phyloP scores from a whole-genome alignment of 257 asterid species.

The Voacanga thouarsii region DNA sequence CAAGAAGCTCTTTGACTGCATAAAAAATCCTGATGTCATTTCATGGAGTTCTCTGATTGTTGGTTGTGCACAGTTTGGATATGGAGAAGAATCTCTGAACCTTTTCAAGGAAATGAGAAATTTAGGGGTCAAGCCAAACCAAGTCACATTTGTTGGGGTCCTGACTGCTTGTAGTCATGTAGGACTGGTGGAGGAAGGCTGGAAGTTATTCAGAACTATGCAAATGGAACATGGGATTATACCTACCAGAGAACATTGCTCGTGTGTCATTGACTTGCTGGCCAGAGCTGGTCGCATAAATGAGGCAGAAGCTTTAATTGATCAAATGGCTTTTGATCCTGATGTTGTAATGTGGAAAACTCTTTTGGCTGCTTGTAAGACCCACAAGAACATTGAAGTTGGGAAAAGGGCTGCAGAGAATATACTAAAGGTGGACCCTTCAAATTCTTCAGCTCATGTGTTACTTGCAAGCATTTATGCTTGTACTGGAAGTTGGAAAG shows the following conservation, averaged over 20 bases:
- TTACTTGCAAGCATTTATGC: slow-evolving; percentile 60
- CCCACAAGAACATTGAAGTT: slow-evolving; percentile 44
- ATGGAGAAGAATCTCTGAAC: slow-evolving; percentile 53
- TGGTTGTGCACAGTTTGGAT: slow-evolving; percentile 71
- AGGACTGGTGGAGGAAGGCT: slow-evolving; percentile 74
- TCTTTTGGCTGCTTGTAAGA: slow-evolving; percentile 62
- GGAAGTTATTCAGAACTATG: slow-evolving; percentile 53
- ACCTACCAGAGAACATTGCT: slow-evolving; percentile 64
- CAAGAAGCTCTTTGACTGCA: slow-evolving; percentile 45
- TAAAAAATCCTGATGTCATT: slow-evolving; percentile 42
- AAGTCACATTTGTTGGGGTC: slow-evolving; percentile 69
- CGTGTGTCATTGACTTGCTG: slow-evolving; percentile 70
- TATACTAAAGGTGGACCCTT: slow-evolving; percentile 55
- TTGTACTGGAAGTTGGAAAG: slow-evolving; percentile 58
- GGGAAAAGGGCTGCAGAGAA: slow-evolving; percentile 63
- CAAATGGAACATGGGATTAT: slow-evolving; percentile 45
- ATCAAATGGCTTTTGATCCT: slow-evolving; percentile 36
- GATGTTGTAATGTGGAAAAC: slow-evolving; percentile 71
- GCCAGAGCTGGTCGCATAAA: slow-evolving; percentile 57
- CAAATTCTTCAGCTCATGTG: slow-evolving; percentile 55
- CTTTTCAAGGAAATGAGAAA: slow-evolving; percentile 51
- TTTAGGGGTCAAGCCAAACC: slow-evolving; percentile 54
- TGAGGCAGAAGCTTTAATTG: slow-evolving; percentile 60
- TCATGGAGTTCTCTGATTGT: slow-evolving; percentile 73
- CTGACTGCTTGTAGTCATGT: slow-evolving; percentile 78